Percentiles rank a stretch among this genome's conserved stretches.
Evolutionary conservation across 306 rosid genomes (phyloP).

Genomic region (Prunus dulcis): DNA sequence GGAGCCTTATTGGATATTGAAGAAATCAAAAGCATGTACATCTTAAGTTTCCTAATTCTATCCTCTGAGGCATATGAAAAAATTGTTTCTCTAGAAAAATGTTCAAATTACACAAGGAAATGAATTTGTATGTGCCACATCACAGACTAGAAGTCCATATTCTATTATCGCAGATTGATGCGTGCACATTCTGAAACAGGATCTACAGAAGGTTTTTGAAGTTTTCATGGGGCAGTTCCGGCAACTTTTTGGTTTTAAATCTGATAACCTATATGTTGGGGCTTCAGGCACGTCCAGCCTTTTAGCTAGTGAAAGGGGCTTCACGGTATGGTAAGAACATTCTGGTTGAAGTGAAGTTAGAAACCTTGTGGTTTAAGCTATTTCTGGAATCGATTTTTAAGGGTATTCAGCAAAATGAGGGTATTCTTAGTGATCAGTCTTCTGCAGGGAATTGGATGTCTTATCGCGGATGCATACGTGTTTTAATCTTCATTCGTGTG

Average conservation of each 20-base stretch:
- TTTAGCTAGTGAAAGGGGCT: constrained; percentile 81
- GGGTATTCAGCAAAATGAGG: neutral
- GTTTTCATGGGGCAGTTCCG: constrained; percentile 89
- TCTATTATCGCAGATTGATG: constrained; percentile 24
- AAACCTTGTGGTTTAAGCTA: neutral
- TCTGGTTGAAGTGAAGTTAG: constrained; percentile 10
- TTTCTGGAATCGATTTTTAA: neutral
- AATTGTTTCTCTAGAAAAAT: neutral
- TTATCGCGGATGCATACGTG: constrained; percentile 75
- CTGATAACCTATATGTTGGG: constrained; percentile 56
- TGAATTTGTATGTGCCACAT: neutral
- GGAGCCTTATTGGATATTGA: neutral
- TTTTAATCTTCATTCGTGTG: constrained; percentile 87
- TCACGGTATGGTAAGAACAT: constrained; percentile 71
- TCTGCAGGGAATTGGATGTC: constrained; percentile 87
- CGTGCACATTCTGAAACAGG: constrained; percentile 59
- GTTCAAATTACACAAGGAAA: neutral
- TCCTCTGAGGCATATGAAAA: neutral
- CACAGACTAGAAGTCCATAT: constrained; percentile 5
- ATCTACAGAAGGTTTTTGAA: constrained; percentile 65
- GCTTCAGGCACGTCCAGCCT: constrained; percentile 62
- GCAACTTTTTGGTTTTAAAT: constrained; percentile 90
- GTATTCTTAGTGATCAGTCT: constrained; percentile 23
- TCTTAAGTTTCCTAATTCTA: neutral
- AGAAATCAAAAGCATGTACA: neutral